phyloP scores from a whole-genome alignment of 352 stramenopile genomes.

The Phytophthora pisi region DNA sequence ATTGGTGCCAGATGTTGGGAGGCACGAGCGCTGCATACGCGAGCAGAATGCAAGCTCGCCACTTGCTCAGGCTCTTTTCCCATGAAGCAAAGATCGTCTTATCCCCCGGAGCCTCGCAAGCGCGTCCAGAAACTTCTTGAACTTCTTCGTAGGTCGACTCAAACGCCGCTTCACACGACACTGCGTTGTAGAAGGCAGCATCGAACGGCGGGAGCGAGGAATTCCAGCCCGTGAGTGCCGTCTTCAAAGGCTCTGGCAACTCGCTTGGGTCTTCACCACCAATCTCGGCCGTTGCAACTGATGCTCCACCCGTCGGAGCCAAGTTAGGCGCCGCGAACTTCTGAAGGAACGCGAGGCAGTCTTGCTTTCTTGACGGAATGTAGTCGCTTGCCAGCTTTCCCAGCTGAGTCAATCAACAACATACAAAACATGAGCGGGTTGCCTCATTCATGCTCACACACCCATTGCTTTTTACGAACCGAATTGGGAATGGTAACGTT shows the following conservation, averaged over 20 bases:
- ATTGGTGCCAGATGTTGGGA: slow-evolving; percentile 68
- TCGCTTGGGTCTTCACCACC: slow-evolving; percentile 74
- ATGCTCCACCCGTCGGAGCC: slow-evolving; percentile 15
- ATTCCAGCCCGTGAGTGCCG: slow-evolving; percentile 65
- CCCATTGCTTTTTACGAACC: slow-evolving; percentile 30
- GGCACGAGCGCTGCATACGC: slow-evolving; percentile 74
- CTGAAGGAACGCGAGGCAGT: slow-evolving; percentile 65
- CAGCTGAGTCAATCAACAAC: slow-evolving; percentile 34
- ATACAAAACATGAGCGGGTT: background rate
- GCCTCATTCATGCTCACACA: too few relatives aligned
- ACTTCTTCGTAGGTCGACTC: slow-evolving; percentile 62
- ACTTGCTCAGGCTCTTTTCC: slow-evolving; percentile 58
- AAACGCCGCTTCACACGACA: slow-evolving; percentile 81
- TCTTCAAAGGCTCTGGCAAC: slow-evolving; percentile 50
- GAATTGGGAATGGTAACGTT: slow-evolving; percentile 76
- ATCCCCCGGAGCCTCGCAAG: slow-evolving; percentile 46
- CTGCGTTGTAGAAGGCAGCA: slow-evolving; percentile 71
- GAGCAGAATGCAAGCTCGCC: slow-evolving; percentile 68
- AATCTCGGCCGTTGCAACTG: slow-evolving; percentile 29
- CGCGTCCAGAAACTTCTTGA: slow-evolving; percentile 58
- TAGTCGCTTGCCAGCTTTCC: slow-evolving; percentile 71
- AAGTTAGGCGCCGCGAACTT: slow-evolving; percentile 61
- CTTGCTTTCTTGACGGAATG: slow-evolving; percentile 57
- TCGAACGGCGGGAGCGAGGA: slow-evolving; percentile 77
- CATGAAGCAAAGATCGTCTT: slow-evolving; percentile 45